Evolutionary conservation across 2,329 filamentous ascomycete species (phyloP), one percentile per base, ranked within the genome.

Genomic region (Claviceps paspali): DNA sequence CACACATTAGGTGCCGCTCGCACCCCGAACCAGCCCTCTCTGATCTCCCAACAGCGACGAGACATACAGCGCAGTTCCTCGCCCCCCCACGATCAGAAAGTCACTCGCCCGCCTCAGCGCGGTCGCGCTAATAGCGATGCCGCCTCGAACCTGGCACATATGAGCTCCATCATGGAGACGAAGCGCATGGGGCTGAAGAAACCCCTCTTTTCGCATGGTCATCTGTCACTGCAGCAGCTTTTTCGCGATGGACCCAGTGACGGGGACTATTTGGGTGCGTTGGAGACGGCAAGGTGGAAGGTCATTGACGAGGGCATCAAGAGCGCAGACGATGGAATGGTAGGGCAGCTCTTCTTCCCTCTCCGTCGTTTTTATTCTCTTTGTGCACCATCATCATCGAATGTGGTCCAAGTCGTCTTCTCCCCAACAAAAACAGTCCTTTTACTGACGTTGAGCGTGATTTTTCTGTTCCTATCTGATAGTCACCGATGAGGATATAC

Each of bases 401-500:
- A 10, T 22, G 22, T 9, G 21, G 9, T 11, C 1, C 6, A 14
- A 9, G 10, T 33, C 12, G 23, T 10, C 21, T 33, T 6, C n/a
- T 12, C 11, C 7, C 8, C 5, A 15, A 23, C 12, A 11, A 32
- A 10, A n/a, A 7, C 8, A 15, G 33, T 12, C 4, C 26, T 21
- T 21, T 28, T 32, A 12, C 35, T 36, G 21, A 36, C 28, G 12
- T 17, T 5, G 17, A 27, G 8, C 14, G 10, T 29, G 27, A 7
- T n/a, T 29, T 6, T 29, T 27, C 10, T 18, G 3, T n/a, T 11
- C 21, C 10, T 18, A 2, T n/a, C 8, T 11, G 12, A 26, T 35
- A 94, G 88, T 98, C 91, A 15, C 80, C 86, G 32, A 67, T 91
- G 44, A 80, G 91, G 51, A 92, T 96, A 55, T 96, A 98, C 57